These are phyloP conservation scores for Pilaira anomala DNA, from an alignment of 192 early-diverging fungal genomes.

Conservation along the genomic window DNA sequence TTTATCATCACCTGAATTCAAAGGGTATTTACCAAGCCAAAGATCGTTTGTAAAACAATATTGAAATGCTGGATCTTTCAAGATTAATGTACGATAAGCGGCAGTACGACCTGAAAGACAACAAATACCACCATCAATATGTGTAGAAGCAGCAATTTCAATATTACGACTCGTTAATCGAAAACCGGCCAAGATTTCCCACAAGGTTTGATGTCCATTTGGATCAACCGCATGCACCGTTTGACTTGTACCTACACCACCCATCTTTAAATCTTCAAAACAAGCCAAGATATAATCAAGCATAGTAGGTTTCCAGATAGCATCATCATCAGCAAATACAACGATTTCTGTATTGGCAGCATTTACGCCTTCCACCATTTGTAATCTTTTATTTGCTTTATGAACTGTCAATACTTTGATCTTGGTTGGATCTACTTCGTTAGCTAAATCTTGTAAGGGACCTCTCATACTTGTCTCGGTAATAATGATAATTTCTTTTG, in stretches of 20 bases:
- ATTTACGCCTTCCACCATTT: conserved; percentile 69
- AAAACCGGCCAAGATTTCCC: conserved; percentile 71
- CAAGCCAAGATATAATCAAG: conserved; percentile 64
- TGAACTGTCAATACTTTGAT: conserved; percentile 57
- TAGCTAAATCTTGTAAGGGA: conserved; percentile 52
- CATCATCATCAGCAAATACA: conserved; percentile 72
- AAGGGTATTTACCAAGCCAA: conserved; percentile 69
- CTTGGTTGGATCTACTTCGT: conserved; percentile 53
- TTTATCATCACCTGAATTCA: conserved; percentile 74
- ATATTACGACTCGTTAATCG: conserved; percentile 70
- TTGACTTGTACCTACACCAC: conserved; percentile 67
- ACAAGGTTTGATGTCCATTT: conserved; percentile 55
- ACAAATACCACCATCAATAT: conserved; percentile 73
- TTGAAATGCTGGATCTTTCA: conserved; percentile 70
- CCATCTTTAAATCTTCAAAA: conserved; percentile 70
- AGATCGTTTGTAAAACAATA: conserved; percentile 69
- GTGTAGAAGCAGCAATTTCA: conserved; percentile 68
- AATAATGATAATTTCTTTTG: conserved; percentile 70
- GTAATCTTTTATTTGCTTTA: conserved; percentile 61
- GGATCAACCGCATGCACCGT: conserved; percentile 56
- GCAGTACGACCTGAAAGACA: conserved; percentile 72
- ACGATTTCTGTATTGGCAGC: conserved; percentile 58
- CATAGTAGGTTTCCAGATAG: conserved; percentile 63
- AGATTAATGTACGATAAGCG: conserved; percentile 64
- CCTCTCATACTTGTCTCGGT: conserved; percentile 55